phyloP scores from a whole-genome alignment of 1,139 yeast genomes.

The Candida gigantensis region DNA sequence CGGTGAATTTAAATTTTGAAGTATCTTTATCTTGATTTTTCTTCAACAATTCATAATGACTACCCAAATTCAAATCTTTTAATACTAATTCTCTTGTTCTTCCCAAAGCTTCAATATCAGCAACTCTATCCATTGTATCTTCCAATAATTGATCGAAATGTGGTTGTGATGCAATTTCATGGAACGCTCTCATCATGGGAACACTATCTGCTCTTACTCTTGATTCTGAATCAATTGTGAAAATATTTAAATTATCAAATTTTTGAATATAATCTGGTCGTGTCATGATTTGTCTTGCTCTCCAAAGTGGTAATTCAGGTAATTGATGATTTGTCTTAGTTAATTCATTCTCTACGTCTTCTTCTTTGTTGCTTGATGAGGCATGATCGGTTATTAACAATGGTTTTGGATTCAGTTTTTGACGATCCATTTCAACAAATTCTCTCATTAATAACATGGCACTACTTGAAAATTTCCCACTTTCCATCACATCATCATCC shows the following conservation, averaged over 20 bases:
- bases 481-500: slow-evolving; percentile 91
- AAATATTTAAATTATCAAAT: slow-evolving; percentile 74
- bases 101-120: slow-evolving; percentile 75
- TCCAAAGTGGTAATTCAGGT: slow-evolving; percentile 80
- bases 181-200: slow-evolving; percentile 89
- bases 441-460: slow-evolving; percentile 78
- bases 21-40: slow-evolving; percentile 7
- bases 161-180: slow-evolving; percentile 72
- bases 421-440: slow-evolving; percentile 67
- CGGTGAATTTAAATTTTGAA: slow-evolving; percentile 18
- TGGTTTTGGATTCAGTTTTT: slow-evolving; percentile 31
- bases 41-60: slow-evolving; percentile 34
- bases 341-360: too few species aligned
- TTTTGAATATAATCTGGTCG: slow-evolving; percentile 76
- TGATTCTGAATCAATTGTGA: slow-evolving; percentile 74
- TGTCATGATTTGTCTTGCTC: slow-evolving; percentile 84
- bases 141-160: slow-evolving; percentile 69
- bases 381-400: too few species aligned
- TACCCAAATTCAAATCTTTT: slow-evolving; percentile 66
- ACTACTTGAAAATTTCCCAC: slow-evolving; percentile 74
- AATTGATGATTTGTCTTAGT: slow-evolving; percentile 52
- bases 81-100: slow-evolving; percentile 79
- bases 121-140: slow-evolving; percentile 71
- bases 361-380: too few species aligned
- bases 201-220: slow-evolving; percentile 79